Conservation (phyloP, 1,284 basidiomycete species). For the Sporisorium iseilematis-ciliati region DNA sequence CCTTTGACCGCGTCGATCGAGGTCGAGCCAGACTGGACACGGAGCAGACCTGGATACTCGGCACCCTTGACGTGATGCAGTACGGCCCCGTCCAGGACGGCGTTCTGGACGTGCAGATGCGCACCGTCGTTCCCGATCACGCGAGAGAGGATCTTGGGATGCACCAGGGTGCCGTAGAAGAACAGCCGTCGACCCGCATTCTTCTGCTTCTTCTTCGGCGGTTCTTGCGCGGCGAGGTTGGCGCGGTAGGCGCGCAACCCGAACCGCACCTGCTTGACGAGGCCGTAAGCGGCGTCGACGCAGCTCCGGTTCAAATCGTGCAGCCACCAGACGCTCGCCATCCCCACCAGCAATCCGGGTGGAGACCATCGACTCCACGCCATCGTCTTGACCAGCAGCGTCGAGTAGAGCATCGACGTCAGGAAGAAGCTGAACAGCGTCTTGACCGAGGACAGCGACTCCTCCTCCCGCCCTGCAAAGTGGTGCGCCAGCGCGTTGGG, state of each 20-base stretch:
- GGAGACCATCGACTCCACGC: constrained; percentile 31
- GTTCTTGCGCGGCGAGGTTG: neutral
- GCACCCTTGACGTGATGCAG: constrained; percentile 44
- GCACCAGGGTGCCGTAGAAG: constrained; percentile 60
- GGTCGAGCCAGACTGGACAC: neutral
- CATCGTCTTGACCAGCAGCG: constrained; percentile 31
- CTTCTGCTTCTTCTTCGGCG: constrained; percentile 2
- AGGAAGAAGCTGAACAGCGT: constrained; percentile 39
- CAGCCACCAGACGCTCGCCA: constrained; percentile 33
- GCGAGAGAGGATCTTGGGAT: constrained; percentile 48
- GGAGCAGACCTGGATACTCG: constrained; percentile 54
- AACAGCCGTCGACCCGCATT: constrained; percentile 37
- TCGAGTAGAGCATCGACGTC: constrained; percentile 21
- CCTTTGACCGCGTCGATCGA: constrained; percentile 39
- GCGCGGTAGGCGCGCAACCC: constrained; percentile 24
- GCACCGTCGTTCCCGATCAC: constrained; percentile 46
- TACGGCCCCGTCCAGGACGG: constrained; percentile 31
- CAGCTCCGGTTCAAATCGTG: constrained; percentile 30
- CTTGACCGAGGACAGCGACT: constrained; percentile 43
- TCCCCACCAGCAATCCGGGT: constrained; percentile 29
- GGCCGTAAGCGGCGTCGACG: constrained; percentile 29
- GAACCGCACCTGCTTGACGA: constrained; percentile 32
- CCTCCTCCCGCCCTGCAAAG: constrained; percentile 43
- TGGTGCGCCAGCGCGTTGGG: constrained; percentile 35
- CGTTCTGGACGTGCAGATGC: constrained; percentile 42